Evolutionary conservation across 345 rosid species (phyloP), one percentile per base, ranked within the genome.

Genomic region (Euphorbia peplus): DNA sequence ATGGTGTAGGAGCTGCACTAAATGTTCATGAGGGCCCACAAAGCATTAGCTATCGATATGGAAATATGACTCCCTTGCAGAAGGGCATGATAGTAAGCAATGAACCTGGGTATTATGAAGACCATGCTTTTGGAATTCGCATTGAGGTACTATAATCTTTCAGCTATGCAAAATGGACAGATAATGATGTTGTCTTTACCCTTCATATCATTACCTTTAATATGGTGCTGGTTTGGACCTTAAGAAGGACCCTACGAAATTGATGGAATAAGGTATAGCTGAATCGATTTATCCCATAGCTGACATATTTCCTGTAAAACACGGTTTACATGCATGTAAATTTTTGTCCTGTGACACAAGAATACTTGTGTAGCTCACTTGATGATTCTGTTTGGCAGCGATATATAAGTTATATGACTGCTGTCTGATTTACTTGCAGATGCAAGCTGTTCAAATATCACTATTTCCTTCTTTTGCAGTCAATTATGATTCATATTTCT

Each of bases 21-120:
- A 93, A 91, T 79, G 97, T 93, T 60, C 98, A 93, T 75, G 98
- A 93, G 80, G 98, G 98, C 25, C 98, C 98, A 76, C 98, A 93
- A 80, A 83, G 97, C 78, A 93, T 93, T 55, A 93, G 97, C 80
- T 95, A 70, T 72, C 82, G 97, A 58, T 91, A 70, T 69, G 99
- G 99, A 70, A 95, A 95, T 81, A 75, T 72, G 74, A 89, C 90
- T 46, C 83, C 97, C 67, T 71, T 91, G 74, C 88, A 83, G 70
- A 81, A 67, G 79, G 99, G 99, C 70, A 95, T 91, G 99, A 87
- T 95, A 66, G 93, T 91, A 51, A 95, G 99, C 85, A 95, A 91
- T 57, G 99, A 95, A 81, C 99, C 99, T 5, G 97, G 99, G 50
- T 95, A 95, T 69, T 88, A 95, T 63, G 99, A 95, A 84, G 99